These are phyloP conservation scores for Fusarium sp. DNA, from an alignment of 2,329 filamentous ascomycete species.

Conservation along the genomic window DNA sequence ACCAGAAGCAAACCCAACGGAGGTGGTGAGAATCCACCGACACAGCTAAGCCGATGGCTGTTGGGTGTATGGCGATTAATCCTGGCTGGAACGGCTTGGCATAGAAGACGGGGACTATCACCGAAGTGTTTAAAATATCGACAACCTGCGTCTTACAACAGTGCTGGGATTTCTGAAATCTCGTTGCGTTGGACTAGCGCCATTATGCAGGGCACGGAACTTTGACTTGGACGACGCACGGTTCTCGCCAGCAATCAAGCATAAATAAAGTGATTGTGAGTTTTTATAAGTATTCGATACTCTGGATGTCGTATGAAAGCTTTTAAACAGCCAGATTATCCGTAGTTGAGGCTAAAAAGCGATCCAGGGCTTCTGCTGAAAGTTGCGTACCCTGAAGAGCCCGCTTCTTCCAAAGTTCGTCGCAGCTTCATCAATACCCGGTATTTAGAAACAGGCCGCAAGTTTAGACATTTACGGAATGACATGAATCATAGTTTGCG, in stretches of 20 bases:
- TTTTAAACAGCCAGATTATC: not conserved
- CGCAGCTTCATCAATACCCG: not conserved
- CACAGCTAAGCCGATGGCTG: not conserved
- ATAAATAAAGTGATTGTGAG: not conserved
- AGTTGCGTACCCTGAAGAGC: not conserved
- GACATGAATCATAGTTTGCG: no score
- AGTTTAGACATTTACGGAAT: not conserved
- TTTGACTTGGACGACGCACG: fast-evolving
- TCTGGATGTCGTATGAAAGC: fast-evolving
- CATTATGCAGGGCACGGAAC: fast-evolving
- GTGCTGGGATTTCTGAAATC: not conserved
- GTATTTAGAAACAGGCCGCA: no score
- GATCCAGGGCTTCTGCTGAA: not conserved
- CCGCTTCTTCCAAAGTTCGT: not conserved
- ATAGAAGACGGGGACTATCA: not conserved
- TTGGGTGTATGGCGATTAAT: not conserved
- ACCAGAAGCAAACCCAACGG: not conserved
- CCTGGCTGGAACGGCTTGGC: not conserved
- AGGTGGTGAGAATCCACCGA: not conserved
- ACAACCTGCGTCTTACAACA: not conserved
- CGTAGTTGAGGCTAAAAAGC: not conserved
- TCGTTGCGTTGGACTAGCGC: fast-evolving
- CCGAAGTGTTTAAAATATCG: not conserved
- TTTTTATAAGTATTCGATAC: not conserved
- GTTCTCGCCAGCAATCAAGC: fast-evolving